Conservation (phyloP, 495 filamentous ascomycete genomes). For the Penicillium dipodomyicola region DNA sequence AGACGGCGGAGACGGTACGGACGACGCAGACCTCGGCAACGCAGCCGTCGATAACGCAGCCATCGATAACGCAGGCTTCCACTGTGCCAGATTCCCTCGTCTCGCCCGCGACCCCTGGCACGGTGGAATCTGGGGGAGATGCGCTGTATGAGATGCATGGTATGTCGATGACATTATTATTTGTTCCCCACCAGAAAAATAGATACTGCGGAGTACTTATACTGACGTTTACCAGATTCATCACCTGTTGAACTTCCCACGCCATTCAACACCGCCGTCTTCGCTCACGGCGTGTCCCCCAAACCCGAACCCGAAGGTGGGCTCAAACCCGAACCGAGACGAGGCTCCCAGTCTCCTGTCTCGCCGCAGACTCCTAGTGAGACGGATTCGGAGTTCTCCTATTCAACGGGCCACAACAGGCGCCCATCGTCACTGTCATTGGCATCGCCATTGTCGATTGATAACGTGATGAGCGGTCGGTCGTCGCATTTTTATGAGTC, state of each 20-base stretch:
- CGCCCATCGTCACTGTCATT: constrained; percentile 13
- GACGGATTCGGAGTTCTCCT: constrained; percentile 3
- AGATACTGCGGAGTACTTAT: neutral
- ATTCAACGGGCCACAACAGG: constrained; percentile 8
- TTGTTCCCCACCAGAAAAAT: neutral
- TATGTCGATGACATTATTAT: neutral
- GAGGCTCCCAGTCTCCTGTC: constrained; percentile 10
- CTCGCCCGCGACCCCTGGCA: constrained; percentile 18
- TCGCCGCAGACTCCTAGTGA: constrained; percentile 11
- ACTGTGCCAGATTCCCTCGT: constrained; percentile 9
- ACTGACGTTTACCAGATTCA: constrained; percentile 10
- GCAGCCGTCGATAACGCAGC: neutral
- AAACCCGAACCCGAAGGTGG: neutral
- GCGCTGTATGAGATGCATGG: constrained; percentile 25
- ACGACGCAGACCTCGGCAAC: neutral
- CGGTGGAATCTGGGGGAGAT: constrained; percentile 25
- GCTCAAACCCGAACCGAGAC: neutral
- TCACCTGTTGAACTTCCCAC: constrained; percentile 24
- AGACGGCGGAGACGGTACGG: neutral
- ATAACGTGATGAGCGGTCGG: constrained; percentile 15
- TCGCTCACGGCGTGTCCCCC: neutral
- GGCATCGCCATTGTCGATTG: constrained; percentile 15
- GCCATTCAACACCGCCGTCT: constrained; percentile 6
- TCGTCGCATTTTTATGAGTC: constrained; percentile 18
- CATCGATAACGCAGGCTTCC: constrained; percentile 3